These are phyloP conservation scores for Cadophora sp. DNA, from an alignment of 2,329 filamentous ascomycete genomes.

Conservation along the genomic window DNA sequence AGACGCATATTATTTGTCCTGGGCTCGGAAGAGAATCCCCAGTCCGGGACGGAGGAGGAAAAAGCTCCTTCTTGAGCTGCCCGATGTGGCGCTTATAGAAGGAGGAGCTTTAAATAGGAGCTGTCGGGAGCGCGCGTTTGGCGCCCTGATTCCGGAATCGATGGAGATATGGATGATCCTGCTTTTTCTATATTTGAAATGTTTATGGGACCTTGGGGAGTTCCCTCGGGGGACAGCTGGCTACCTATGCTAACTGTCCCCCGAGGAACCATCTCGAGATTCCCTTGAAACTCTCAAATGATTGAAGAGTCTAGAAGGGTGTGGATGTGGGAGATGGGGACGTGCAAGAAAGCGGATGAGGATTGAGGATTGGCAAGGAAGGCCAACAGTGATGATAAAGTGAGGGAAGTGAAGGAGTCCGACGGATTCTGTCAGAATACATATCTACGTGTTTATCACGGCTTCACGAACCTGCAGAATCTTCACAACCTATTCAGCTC, in stretches of 20 bases:
- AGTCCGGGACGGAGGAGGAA: conserved; percentile 13
- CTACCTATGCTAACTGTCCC: background rate
- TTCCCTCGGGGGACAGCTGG: background rate
- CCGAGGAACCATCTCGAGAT: background rate
- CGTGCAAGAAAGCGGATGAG: too few relatives aligned
- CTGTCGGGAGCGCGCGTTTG: background rate
- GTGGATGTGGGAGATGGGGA: too few relatives aligned
- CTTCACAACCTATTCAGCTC: too few relatives aligned
- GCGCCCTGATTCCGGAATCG: too few relatives aligned
- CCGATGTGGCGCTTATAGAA: conserved; percentile 22
- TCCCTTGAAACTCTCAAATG: background rate
- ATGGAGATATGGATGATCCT: too few relatives aligned
- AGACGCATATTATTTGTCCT: conserved; percentile 22
- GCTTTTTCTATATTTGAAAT: background rate
- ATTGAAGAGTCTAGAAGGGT: background rate
- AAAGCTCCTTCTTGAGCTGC: conserved; percentile 35
- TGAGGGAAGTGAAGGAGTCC: too few relatives aligned
- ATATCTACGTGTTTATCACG: too few relatives aligned
- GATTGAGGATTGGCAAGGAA: too few relatives aligned
- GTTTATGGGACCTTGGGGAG: background rate
- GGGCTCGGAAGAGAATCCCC: conserved; percentile 17
- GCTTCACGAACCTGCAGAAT: too few relatives aligned
- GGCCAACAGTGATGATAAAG: too few relatives aligned
- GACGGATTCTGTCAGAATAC: too few relatives aligned
- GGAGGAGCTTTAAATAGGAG: conserved; percentile 17